Evolutionary conservation across 2,329 filamentous ascomycete genomes (phyloP), one percentile per base, ranked within the genome.

Genomic region (Xylaria sp.): DNA sequence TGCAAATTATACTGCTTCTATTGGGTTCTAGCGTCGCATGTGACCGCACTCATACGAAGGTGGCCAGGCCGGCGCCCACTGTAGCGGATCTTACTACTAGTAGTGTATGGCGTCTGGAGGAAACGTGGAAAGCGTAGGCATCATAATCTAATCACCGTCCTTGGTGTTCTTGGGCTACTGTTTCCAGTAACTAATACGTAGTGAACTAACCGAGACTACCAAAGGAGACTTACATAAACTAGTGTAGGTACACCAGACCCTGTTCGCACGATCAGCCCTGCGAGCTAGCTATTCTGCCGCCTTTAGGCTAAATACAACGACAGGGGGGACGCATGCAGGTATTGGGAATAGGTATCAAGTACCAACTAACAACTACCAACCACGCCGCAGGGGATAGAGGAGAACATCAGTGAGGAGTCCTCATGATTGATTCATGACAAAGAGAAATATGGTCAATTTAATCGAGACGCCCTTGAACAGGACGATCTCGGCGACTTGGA

Each of bases 281-380:
- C 55, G 46, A 69, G 63, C 71, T 71, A 65, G 28, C 31, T 34
- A 71, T 73, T 73, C 57, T 73, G 66, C 72, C 72, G 71, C 31
- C 52, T 73, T 73, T 51, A 73, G 72, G 72, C 72, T 73, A 73
- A 73, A 73, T 73, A 37, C 63, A 60, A 48, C 10, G 63, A 65
- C 57, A 34, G 25, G 61, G 69, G 69, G 65, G 3, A 44, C 18
- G 50, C 37, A 57, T 64, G 67, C 50, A 66, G 31, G 50, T 31
- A 31, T 41, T 50, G 52, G 34, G 55, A 56, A 70, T 48, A 7
- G 37, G 52, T 50, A 63, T 60, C 51, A 51, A 46, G 48, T 56
- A 63, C 59, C 28, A 51, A 46, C 41, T 51, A 31, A 37, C 37
- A 57, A 57, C 51, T 51, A 31, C 44, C 37, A 57, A 57, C 51